Base-by-base conservation (phyloP, 2,329 filamentous ascomycete species). In the Hypoxylon sp. region DNA sequence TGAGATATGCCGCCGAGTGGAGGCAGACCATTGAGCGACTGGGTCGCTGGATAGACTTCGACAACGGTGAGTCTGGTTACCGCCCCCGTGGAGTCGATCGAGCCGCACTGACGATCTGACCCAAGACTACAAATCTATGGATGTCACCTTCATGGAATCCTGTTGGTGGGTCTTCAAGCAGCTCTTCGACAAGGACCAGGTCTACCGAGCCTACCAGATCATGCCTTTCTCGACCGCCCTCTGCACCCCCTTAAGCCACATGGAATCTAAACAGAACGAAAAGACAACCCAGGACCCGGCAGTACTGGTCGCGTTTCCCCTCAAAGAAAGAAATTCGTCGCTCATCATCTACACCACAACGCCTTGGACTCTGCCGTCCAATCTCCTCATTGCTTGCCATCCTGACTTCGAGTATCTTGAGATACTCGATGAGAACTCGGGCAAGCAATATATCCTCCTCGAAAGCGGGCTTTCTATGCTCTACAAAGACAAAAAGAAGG, bases 141-240 rank as follows among this genome's bases (percentile, higher is more conserved):
- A 98, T 78, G 85, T 90, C n/a, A 89, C 84, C 18, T 98, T 96
- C 81, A 98, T 97, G 95, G 95, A 97, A 82, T 91, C 91, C 0
- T 89, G 92, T 70, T 98, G 95, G 95, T 97, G 95, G 94, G 91
- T 96, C 16, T 97, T 97, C 84, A 96, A 96, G 82, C 89, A 95
- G 77, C 85, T 97, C 22, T 96, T 93, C 77, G 92, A 97, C 72
- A 97, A 97, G 80, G 92, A 89, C 60, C 84, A 91, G 67, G 93
- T 97, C 58, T 98, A 97, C 78, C 91, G 93, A 71, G 94, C 93
- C 44, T 92, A 96, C 79, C 89, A 90, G 75, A 93, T 98, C 67
- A 96, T 98, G 92, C 95, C 95, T 11, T 98, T 96, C 79, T 97
- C 93, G 28, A 97, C 93, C 1, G 93, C 91, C 14, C 86, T 97